phyloP scores from a whole-genome alignment of 805 yeast genomes.

The Kluyveromyces aestuarii region DNA sequence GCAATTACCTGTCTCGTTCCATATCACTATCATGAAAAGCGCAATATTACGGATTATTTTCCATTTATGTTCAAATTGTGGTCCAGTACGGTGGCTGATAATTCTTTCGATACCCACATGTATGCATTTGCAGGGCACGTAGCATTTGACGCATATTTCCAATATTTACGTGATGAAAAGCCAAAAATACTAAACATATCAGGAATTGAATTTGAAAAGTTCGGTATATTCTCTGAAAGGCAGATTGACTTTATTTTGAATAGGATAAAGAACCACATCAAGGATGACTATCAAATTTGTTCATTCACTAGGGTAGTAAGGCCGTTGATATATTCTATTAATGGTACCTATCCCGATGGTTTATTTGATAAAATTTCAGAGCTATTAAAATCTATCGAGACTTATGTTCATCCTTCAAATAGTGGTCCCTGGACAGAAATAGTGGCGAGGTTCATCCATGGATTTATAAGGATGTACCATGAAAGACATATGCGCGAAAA shows the following conservation, averaged over 20 bases:
- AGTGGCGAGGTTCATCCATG: slow-evolving; percentile 55
- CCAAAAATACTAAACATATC: slow-evolving; percentile 23
- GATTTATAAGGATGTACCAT: slow-evolving; percentile 51
- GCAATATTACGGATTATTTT: slow-evolving; percentile 45
- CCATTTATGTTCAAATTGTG: slow-evolving; percentile 67
- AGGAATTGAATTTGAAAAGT: slow-evolving; percentile 34
- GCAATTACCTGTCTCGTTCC: slow-evolving; percentile 51
- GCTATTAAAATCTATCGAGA: slow-evolving; percentile 59
- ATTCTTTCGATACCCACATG: slow-evolving; percentile 52
- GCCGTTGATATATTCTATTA: slow-evolving; percentile 46
- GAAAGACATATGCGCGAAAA: slow-evolving; percentile 45
- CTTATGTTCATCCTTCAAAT: slow-evolving; percentile 89
- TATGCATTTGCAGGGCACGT: slow-evolving; percentile 57
- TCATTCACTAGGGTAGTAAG: slow-evolving; percentile 42
- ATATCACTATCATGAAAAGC: slow-evolving; percentile 20
- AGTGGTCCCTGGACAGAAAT: slow-evolving; percentile 79
- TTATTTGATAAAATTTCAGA: slow-evolving; percentile 44
- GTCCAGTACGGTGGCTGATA: slow-evolving; percentile 42
- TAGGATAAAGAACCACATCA: slow-evolving; percentile 36
- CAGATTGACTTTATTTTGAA: slow-evolving; percentile 58
- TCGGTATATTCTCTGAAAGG: slow-evolving; percentile 53
- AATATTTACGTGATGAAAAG: slow-evolving; percentile 14
- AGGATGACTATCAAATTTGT: slow-evolving; percentile 30
- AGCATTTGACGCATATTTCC: slow-evolving; percentile 38
- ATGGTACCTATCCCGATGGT: slow-evolving; percentile 37